phyloP scores from a whole-genome alignment of 345 rosid species.

The Ceriops tagal region DNA sequence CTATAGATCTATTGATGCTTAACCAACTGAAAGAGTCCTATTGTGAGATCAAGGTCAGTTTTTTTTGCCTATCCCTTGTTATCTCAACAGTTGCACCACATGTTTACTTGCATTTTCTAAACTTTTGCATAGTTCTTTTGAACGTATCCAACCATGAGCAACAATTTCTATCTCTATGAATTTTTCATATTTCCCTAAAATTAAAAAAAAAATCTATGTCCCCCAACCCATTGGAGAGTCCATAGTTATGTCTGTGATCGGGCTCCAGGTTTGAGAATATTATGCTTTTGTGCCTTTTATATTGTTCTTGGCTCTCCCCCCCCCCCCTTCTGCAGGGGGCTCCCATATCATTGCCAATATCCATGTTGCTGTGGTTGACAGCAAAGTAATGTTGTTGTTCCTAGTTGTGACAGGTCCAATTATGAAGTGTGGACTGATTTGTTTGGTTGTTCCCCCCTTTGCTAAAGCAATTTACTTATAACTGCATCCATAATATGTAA shows the following conservation, averaged over 20 bases:
- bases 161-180: too few species aligned
- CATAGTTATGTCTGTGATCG: background rate
- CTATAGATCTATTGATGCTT: slow-evolving; percentile 79
- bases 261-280: background rate
- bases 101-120: background rate
- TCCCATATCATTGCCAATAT: background rate
- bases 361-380: background rate
- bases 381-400: background rate
- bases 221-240: too few species aligned
- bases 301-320: background rate
- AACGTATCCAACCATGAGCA: too few species aligned
- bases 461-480: background rate
- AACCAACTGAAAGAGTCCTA: slow-evolving; percentile 72
- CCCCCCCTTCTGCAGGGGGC: too few species aligned
- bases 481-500: background rate
- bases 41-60: slow-evolving; percentile 69
- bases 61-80: background rate
- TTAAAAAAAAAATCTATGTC: too few species aligned
- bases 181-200: too few species aligned
- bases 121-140: background rate
- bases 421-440: background rate
- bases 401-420: background rate
- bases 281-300: background rate
- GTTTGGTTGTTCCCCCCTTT: background rate
- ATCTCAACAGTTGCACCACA: background rate